Evolutionary conservation across 805 yeast species (phyloP).

Genomic region (Metahyphopichia silvanorum): DNA sequence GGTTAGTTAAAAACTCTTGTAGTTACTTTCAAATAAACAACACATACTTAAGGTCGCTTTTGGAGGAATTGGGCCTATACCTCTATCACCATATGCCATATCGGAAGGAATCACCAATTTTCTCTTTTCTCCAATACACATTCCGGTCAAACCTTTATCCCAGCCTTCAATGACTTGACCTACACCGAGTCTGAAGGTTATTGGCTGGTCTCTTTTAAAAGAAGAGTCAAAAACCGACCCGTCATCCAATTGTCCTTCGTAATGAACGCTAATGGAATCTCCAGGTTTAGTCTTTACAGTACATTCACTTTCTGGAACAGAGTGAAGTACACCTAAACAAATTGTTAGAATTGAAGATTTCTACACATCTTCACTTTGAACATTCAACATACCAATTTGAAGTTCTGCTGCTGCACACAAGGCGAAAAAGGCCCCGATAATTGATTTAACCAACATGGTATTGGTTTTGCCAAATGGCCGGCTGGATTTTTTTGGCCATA

Average conservation of each 20-base stretch:
- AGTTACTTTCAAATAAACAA: neutral
- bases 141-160: constrained; percentile 74
- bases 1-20: constrained; percentile 19
- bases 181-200: constrained; percentile 67
- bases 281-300: constrained; percentile 56
- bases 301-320: constrained; percentile 53
- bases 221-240: constrained; percentile 80
- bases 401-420: constrained; percentile 1
- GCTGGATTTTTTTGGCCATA: too few species aligned
- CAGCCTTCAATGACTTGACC: constrained; percentile 87
- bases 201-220: constrained; percentile 58
- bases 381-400: constrained; percentile 1
- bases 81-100: constrained; percentile 73
- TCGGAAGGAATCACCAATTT: constrained; percentile 74
- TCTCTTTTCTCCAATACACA: constrained; percentile 89
- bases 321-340: too few species aligned
- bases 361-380: neutral
- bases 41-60: constrained; percentile 58
- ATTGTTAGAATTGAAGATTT: neutral
- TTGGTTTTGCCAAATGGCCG: too few species aligned
- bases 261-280: constrained; percentile 72
- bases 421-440: too few species aligned
- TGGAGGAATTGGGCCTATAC: constrained; percentile 77
- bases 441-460: too few species aligned
- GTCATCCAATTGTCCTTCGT: constrained; percentile 65